Evolutionary conservation across 2,329 filamentous ascomycete species (phyloP).

Genomic region (Fusarium goolgardi): DNA sequence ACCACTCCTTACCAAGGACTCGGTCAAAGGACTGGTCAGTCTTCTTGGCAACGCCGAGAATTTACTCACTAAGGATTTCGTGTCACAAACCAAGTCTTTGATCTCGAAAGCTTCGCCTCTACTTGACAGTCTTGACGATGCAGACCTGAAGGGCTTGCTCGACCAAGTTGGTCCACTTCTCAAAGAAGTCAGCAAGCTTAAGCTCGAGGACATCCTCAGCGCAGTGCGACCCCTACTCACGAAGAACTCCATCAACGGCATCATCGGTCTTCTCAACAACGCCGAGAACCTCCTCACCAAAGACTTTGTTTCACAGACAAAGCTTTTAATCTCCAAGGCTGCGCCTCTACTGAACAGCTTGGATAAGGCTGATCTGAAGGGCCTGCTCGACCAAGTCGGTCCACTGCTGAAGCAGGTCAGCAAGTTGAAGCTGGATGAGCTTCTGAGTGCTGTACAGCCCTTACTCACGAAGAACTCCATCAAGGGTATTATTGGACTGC

Average conservation of each 20-base stretch:
- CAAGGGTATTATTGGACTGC: conserved; percentile 50
- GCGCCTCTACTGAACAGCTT: conserved; percentile 51
- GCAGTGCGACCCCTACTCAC: conserved; percentile 49
- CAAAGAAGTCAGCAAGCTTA: conserved; percentile 48
- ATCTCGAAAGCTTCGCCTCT: conserved; percentile 47
- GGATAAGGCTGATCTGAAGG: conserved; percentile 51
- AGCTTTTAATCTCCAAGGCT: conserved; percentile 45
- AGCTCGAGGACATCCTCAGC: conserved; percentile 47
- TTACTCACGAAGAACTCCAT: conserved; percentile 50
- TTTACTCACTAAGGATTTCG: conserved; percentile 41
- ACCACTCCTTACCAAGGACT: conserved; percentile 48
- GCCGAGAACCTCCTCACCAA: conserved; percentile 47
- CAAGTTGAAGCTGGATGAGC: conserved; percentile 49
- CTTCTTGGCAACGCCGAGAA: conserved; percentile 51
- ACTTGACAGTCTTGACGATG: conserved; percentile 50
- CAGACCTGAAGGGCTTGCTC: conserved; percentile 50
- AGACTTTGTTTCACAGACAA: conserved; percentile 45
- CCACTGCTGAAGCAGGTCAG: conserved; percentile 51
- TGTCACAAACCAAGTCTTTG: conserved; percentile 41
- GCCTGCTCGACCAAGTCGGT: conserved; percentile 48
- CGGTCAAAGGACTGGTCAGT: conserved; percentile 49
- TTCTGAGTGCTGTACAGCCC: conserved; percentile 47
- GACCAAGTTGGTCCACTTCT: conserved; percentile 52
- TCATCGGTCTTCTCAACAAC: conserved; percentile 52
- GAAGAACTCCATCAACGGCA: conserved; percentile 47